Evolutionary conservation across 352 stramenopile species (phyloP), one percentile per base, ranked within the genome.

Genomic region (Phytophthora cryptogea): DNA sequence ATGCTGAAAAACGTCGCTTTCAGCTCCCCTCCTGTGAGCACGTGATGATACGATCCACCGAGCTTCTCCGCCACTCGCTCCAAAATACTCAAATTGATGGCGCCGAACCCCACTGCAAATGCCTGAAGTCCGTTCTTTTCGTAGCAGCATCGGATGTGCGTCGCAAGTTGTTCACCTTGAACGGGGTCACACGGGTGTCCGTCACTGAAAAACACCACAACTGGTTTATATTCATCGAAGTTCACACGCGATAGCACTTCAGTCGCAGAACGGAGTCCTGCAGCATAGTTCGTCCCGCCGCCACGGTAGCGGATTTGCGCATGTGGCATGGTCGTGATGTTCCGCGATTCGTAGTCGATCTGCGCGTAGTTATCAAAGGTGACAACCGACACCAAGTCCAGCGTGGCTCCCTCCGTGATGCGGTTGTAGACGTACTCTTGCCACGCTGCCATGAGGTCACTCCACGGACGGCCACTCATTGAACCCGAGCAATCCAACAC

Each of bases 201-300:
- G 41, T 94, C 83, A 10, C 82, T 90, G 53, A 95, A 93, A 43
- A 95, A 92, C 13, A 95, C 66, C 2, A 95, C 16, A 3, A 82
- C 73, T 7, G 86, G 83, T 56, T 85, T 80, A 68, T 88, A 90
- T 10, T 33, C 47, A 13, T 80, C 71, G 43, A 87, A 85, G 16
- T 76, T 68, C 23, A 78, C 70, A 47, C 86, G 75, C 6, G 86
- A 95, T 9, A 95, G 54, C 27, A 95, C 72, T 27, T 91, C 82
- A 17, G 73, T 88, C 1, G 83, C 80, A 27, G 63, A 28, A 0
- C 78, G 76, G 27, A 94, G 60, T 3, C 80, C 86, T 1, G 59
- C 58, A n/a, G 65, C 48, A 53, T 78, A 92, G 23, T 61, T 76
- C 2, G 86, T 91, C 2, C 81, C 80, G 2, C 76, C 65, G 4